Conservation (phyloP, 768 basidiomycete genomes). For the Psilocybe sp. region DNA sequence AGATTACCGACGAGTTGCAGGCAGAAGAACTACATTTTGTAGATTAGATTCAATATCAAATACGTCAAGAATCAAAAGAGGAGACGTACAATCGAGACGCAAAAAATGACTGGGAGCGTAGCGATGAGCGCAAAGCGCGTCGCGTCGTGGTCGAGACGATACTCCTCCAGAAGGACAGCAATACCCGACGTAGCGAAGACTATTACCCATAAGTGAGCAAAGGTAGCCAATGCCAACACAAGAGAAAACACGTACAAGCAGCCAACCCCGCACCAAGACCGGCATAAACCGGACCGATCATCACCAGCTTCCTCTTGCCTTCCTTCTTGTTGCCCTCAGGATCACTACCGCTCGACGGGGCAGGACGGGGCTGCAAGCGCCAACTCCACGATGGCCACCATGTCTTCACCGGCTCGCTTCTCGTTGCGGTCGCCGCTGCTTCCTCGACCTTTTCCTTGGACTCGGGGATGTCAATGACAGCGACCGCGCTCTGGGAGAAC, state of each 20-base stretch:
- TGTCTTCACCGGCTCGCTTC: slow-evolving; percentile 17
- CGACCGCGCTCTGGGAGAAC: slow-evolving; percentile 7
- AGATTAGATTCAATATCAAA: neutral
- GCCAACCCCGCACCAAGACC: slow-evolving; percentile 65
- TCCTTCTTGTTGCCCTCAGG: slow-evolving; percentile 36
- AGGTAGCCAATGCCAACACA: slow-evolving; percentile 10
- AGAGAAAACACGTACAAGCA: slow-evolving; percentile 42
- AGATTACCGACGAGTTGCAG: slow-evolving; percentile 68
- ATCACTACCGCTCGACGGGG: slow-evolving; percentile 21
- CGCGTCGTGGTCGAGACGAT: slow-evolving; percentile 57
- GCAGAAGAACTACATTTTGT: slow-evolving; percentile 63
- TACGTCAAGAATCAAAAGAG: neutral
- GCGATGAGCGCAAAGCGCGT: slow-evolving; percentile 63
- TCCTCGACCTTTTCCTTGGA: slow-evolving; percentile 14
- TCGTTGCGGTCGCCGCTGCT: neutral
- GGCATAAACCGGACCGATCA: slow-evolving; percentile 71
- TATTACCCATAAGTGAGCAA: slow-evolving; percentile 12
- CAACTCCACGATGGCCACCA: slow-evolving; percentile 39
- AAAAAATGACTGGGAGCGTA: slow-evolving; percentile 71
- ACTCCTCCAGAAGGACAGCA: slow-evolving; percentile 63
- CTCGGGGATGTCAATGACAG: slow-evolving; percentile 14
- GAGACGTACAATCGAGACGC: slow-evolving; percentile 65
- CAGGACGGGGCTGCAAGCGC: slow-evolving; percentile 36
- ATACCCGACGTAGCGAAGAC: slow-evolving; percentile 66
- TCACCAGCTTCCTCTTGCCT: slow-evolving; percentile 41